Evolutionary conservation across 495 filamentous ascomycete genomes (phyloP), one percentile per base, ranked within the genome.

Genomic region (Elaphomyces granulatus): DNA sequence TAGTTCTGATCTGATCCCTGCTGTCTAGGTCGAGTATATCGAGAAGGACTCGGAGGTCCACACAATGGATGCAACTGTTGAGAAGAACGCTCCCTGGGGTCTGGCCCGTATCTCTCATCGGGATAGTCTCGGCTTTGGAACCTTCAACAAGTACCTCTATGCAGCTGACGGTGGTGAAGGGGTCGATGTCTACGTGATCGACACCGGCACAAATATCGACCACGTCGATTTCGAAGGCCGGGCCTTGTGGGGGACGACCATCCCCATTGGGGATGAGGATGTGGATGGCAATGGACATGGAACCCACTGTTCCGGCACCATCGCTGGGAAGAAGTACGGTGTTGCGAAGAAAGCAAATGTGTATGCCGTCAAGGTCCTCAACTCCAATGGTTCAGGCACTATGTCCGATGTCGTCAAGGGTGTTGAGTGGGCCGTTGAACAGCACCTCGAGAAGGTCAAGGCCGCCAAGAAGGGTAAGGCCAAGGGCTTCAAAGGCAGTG

Each of bases 361-460:
- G 55, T 83, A 86, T 53, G 92, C 92, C 43, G 86, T 99, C 64
- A 99, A 99, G 75, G 92, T 99, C 28, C 78, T 99, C 45, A 77
- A 81, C 52, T 95, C 92, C 45, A 95, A 94, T 60, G 92, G 92
- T 49, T 94, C 92, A 45, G 92, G 92, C 47, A 83, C 86, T 49
- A 99, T 99, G 92, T 83, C 86, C 35, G 92, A 99, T 57, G 92
- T 99, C 47, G 82, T 99, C 45, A 87, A 88, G 68, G 92, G 92
- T 57, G 92, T 99, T 50, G 88, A 99, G 62, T 95, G 77, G 74
- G 92, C 92, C 48, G 87, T 81, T 48, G 70, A 81, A 52, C 56
- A 67, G 40, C 92, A 99, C 61, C 51, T 71, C 32, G 72, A 83
- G 62, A 75, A 80, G 51, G 70, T 78, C 47, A 71, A 80, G 60